Base-by-base conservation (phyloP, 495 filamentous ascomycete genomes). In the Friedmanniomyces simplex region DNA sequence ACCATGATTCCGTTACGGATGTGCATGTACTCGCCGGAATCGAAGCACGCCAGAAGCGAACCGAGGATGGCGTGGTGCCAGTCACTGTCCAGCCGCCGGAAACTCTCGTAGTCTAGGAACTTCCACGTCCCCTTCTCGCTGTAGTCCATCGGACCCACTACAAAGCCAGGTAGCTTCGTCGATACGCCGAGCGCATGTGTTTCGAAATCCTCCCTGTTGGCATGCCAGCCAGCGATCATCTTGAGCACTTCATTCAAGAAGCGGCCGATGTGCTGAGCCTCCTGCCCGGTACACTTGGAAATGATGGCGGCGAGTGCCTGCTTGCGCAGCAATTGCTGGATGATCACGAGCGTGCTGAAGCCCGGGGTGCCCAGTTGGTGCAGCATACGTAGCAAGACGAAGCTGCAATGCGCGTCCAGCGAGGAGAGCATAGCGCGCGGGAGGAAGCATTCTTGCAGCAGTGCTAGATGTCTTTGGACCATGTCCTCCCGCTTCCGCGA, bases 1-100 rank as follows among this genome's bases (percentile, higher is more conserved):
- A 97, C 73, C 55, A 84, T 90, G 62, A 96, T 94, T 32, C 90
- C 88, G 67, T 99, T 99, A 13, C 89, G 82, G 66, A 97, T 95
- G 68, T 96, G 90, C 89, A 96, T 97, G 78, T 93, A 99, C 67
- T 99, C 91, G 59, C 78, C 82, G 18, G 47, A 55, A 16, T 79
- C 77, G 25, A 97, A 76, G 69, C 91, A 96, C 20, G 74, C 77
- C 63, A 87, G 87, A 43, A 99, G 69, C 1, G 90, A 88, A 18
- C 70, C 75, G 63, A 82, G 81, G 30, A 99, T 72, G 26, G 83
- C 76, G 41, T 83, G 81, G 70, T 99, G 94, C 91, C 91, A 99
- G 62, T 86, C 86, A 74, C 85, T 89, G 18, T 96, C 76, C 10
- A 94, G 71, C 58, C 86, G 83, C 21, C 88, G 81, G 74, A 89